Percentiles rank a stretch among this genome's conserved stretches.
Evolutionary conservation across 805 yeast genomes (phyloP).

Genomic region (Yarrowia yakushimensis): DNA sequence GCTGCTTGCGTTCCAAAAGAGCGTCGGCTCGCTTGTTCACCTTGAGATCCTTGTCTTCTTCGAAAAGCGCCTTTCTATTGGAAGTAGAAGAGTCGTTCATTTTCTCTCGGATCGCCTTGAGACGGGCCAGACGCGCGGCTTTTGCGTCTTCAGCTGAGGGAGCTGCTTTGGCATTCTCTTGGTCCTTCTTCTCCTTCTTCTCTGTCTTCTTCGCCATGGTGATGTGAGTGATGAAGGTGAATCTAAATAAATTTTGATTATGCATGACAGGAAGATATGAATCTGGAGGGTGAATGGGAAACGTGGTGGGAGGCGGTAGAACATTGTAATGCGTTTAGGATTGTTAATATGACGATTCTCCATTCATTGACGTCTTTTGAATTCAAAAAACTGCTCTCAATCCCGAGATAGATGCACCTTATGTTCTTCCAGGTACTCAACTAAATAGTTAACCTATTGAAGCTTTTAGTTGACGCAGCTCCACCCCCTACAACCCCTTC

Average conservation of each 20-base stretch:
- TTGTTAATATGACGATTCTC: too few relatives aligned
- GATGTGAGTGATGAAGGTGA: neutral
- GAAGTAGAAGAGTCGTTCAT: constrained; percentile 36
- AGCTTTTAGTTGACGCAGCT: too few relatives aligned
- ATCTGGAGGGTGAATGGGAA: neutral
- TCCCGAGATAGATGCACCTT: too few relatives aligned
- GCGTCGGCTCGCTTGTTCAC: constrained; percentile 34
- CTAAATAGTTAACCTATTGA: too few relatives aligned
- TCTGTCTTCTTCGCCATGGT: neutral
- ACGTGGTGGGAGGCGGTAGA: too few relatives aligned
- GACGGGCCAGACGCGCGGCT: constrained; percentile 33
- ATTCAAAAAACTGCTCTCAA: too few relatives aligned
- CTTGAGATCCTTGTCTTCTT: constrained; percentile 37
- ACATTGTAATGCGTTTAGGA: too few relatives aligned
- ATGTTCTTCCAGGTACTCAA: too few relatives aligned
- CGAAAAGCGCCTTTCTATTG: constrained; percentile 41
- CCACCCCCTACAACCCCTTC: too few relatives aligned
- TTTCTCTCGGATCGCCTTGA: constrained; percentile 35
- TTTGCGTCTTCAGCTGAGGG: constrained; percentile 13
- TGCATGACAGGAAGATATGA: neutral
- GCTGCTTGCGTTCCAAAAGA: constrained; percentile 38
- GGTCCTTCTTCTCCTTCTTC: neutral
- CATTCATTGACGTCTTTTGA: too few relatives aligned
- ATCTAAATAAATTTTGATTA: neutral
- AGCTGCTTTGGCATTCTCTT: neutral